A percentile compares a stretch with the other conserved stretches of the same genome.
Conservation (phyloP, 257 asterid species). For the Fraxinus americana region DNA sequence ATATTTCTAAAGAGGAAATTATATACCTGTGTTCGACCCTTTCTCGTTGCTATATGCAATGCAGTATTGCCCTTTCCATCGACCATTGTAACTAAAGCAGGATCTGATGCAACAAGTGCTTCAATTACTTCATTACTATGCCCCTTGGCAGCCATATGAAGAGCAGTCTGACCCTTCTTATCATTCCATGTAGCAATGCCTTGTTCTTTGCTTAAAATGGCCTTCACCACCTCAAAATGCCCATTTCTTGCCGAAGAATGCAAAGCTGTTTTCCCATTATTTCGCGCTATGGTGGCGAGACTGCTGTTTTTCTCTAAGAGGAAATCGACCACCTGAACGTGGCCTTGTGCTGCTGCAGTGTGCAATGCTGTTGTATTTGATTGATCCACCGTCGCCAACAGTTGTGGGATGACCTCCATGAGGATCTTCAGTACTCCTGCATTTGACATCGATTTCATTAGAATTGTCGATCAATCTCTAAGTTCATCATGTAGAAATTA, state of each 20-base stretch:
- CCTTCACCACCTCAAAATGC: constrained; percentile 60
- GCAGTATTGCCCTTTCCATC: constrained; percentile 72
- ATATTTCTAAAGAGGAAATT: neutral
- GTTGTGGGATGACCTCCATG: constrained; percentile 67
- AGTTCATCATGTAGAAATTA: neutral
- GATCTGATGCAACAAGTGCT: constrained; percentile 47
- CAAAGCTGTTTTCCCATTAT: constrained; percentile 73
- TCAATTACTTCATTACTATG: constrained; percentile 48
- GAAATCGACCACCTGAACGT: constrained; percentile 53
- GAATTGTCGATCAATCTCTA: neutral
- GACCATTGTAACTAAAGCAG: constrained; percentile 38
- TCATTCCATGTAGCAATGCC: constrained; percentile 60
- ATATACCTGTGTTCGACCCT: constrained; percentile 62
- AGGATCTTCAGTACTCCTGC: constrained; percentile 65
- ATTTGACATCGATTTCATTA: neutral
- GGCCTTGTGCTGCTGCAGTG: constrained; percentile 78
- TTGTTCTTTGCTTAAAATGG: constrained; percentile 60
- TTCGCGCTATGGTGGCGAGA: constrained; percentile 67
- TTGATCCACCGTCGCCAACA: constrained; percentile 66
- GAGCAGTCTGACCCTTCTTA: constrained; percentile 85
- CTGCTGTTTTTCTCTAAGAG: constrained; percentile 62
- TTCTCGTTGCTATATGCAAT: constrained; percentile 71
- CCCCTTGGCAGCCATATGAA: constrained; percentile 85
- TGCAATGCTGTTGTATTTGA: constrained; percentile 70
- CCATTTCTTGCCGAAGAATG: constrained; percentile 80